These are phyloP conservation scores for Fonsecaea monophora DNA, from an alignment of 2,329 filamentous ascomycete genomes.

Conservation along the genomic window DNA sequence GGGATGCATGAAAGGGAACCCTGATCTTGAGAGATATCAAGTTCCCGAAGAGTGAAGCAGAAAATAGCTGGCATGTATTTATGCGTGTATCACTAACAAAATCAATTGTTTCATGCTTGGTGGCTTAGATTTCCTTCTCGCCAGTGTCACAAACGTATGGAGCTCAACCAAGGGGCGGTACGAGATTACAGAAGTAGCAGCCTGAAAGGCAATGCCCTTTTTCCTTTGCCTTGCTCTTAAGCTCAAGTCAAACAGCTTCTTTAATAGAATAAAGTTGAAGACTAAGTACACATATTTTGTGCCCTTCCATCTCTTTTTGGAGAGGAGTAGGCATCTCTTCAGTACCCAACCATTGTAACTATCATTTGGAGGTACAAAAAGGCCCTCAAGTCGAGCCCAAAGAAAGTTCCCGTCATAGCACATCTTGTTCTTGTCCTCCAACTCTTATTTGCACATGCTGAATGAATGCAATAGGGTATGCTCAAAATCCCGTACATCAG, in stretches of 20 bases:
- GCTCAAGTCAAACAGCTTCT: not conserved
- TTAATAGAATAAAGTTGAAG: constrained; percentile 18
- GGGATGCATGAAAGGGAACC: not conserved
- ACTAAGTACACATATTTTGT: constrained; percentile 15
- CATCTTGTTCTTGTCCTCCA: constrained; percentile 1
- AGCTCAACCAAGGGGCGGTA: no score
- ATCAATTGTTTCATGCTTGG: not conserved
- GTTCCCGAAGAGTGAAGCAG: not conserved
- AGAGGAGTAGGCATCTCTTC: constrained; percentile 7
- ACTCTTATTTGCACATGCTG: not conserved
- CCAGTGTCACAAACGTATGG: no score
- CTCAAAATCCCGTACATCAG: not conserved
- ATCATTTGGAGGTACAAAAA: constrained; percentile 15
- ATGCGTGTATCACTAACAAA: not conserved
- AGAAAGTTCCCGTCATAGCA: constrained; percentile 1
- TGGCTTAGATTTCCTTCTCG: no score
- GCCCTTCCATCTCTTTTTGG: constrained; percentile 13
- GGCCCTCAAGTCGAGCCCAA: constrained; percentile 6
- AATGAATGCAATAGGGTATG: not conserved
- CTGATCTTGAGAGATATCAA: not conserved
- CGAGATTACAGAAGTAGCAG: not conserved
- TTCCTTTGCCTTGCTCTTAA: not conserved
- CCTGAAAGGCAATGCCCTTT: not conserved
- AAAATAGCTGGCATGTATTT: not conserved
- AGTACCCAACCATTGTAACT: constrained; percentile 19